Conservation (phyloP, 108 stramenopile species). For the Nitzschia sp. region DNA sequence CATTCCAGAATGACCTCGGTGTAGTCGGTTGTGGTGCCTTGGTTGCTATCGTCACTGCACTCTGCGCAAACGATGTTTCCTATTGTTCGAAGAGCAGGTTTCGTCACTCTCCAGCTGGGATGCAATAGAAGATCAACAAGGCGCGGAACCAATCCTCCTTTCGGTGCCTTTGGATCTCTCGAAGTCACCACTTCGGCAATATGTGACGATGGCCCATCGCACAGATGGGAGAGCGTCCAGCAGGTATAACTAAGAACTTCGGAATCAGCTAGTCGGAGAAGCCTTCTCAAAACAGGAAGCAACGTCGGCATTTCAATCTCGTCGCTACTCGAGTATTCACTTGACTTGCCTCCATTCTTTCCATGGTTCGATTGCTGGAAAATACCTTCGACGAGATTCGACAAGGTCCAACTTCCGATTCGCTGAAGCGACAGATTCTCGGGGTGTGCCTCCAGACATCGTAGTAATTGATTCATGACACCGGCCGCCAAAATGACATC, state of each 20-base stretch:
- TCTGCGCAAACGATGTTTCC: slow-evolving; percentile 98
- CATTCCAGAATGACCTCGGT: slow-evolving; percentile 94
- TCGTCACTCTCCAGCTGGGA: slow-evolving; percentile 89
- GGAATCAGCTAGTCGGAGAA: slow-evolving; percentile 81
- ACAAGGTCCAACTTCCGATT: slow-evolving; percentile 81
- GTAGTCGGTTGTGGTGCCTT: slow-evolving; percentile 74
- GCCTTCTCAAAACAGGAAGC: slow-evolving; percentile 78
- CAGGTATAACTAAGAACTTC: slow-evolving; percentile 94
- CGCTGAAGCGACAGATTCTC: slow-evolving; percentile 69
- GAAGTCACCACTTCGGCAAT: slow-evolving; percentile 89
- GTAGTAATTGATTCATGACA: slow-evolving; percentile 66
- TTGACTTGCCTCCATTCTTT: slow-evolving; percentile 29
- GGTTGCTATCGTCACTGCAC: slow-evolving; percentile 70
- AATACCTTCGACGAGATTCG: slow-evolving; percentile 73
- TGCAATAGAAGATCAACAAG: slow-evolving; percentile 90
- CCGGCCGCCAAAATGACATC: slow-evolving; percentile 87
- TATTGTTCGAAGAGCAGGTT: slow-evolving; percentile 93
- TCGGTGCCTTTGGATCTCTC: slow-evolving; percentile 42
- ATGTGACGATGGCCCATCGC: slow-evolving; percentile 92
- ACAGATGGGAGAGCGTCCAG: slow-evolving; percentile 93
- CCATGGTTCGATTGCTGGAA: slow-evolving; percentile 51
- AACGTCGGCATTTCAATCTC: slow-evolving; percentile 81
- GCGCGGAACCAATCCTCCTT: slow-evolving; percentile 82
- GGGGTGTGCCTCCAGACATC: slow-evolving; percentile 64
- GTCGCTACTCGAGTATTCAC: slow-evolving; percentile 59